phyloP scores from a whole-genome alignment of 176 grass and related monocot genomes.

The Musa schizocarpa region DNA sequence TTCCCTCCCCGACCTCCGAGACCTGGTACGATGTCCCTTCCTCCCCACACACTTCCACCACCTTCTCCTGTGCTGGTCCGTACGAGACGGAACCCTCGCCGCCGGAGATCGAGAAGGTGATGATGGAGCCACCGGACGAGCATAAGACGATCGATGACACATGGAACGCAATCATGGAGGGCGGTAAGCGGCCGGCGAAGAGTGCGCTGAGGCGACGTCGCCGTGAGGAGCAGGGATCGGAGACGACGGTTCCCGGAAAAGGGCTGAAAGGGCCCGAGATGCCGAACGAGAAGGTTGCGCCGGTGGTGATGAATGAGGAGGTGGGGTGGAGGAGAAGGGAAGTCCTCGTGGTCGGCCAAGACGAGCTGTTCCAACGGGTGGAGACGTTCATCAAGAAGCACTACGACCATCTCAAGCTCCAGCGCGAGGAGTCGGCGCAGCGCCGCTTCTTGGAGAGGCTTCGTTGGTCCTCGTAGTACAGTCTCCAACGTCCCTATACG shows the following conservation, averaged over 20 bases:
- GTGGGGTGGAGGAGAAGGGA: constrained; percentile 17
- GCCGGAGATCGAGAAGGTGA: neutral
- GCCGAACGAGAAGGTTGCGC: neutral
- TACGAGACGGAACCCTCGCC: neutral
- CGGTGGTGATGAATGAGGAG: neutral
- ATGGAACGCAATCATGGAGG: constrained; percentile 16
- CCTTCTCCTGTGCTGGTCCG: neutral
- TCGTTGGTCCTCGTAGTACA: neutral
- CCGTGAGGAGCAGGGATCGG: neutral
- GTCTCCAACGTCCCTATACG: no score
- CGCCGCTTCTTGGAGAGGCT: constrained; percentile 3
- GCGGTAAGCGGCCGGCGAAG: neutral
- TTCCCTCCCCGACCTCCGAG: neutral
- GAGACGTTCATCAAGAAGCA: constrained; percentile 36
- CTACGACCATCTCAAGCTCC: constrained; percentile 19
- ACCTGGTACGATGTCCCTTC: neutral
- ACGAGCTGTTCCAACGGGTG: constrained; percentile 28
- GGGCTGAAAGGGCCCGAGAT: neutral
- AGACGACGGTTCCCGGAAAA: neutral
- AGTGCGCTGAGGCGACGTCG: neutral
- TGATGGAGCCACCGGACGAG: neutral
- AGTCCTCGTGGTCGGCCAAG: constrained; percentile 6
- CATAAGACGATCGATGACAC: constrained; percentile 11
- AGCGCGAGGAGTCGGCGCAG: constrained; percentile 21
- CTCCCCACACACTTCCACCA: neutral